Percentiles rank a stretch among this genome's conserved stretches.
Conservation (phyloP, 139 green algal genomes). For the Spirogloea muscicola region DNA sequence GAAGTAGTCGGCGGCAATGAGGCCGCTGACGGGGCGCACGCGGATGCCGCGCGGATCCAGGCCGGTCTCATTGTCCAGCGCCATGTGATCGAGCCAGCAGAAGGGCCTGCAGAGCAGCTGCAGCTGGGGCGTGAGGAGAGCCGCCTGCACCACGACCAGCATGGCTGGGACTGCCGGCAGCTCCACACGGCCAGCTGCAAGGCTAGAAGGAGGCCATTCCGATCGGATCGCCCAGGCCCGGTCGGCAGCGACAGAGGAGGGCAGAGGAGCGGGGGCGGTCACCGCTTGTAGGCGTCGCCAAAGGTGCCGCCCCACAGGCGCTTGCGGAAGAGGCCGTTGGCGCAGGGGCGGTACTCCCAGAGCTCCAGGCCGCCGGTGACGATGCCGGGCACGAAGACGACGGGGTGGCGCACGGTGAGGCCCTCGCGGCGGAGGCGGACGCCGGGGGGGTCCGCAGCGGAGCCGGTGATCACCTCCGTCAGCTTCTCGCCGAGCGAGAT, state of each 20-base stretch:
- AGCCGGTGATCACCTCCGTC: not conserved
- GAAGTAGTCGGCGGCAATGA: constrained; percentile 49
- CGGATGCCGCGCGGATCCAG: constrained; percentile 37
- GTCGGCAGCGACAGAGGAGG: not conserved
- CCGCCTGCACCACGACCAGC: too few relatives aligned
- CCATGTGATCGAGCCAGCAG: constrained; percentile 59
- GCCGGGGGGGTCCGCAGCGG: constrained; percentile 2
- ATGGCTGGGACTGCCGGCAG: too few relatives aligned
- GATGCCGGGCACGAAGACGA: constrained; percentile 44
- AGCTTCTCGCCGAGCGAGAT: not conserved
- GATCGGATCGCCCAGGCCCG: too few relatives aligned
- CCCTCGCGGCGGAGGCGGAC: constrained; percentile 6
- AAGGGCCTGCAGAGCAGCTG: too few relatives aligned
- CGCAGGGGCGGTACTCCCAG: constrained; percentile 64
- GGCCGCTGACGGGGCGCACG: constrained; percentile 25
- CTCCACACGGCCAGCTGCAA: too few relatives aligned
- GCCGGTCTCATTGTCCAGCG: constrained; percentile 47
- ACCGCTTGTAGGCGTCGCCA: constrained; percentile 16
- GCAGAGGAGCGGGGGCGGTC: not conserved
- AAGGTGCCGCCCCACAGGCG: constrained; percentile 47
- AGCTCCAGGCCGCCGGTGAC: constrained; percentile 64
- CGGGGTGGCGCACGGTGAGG: constrained; percentile 15
- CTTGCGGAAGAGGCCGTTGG: constrained; percentile 53
- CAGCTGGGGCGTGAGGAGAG: too few relatives aligned
- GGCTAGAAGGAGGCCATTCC: too few relatives aligned